Evolutionary conservation across 768 basidiomycete species (phyloP).

Genomic region (Mycena latifolia): DNA sequence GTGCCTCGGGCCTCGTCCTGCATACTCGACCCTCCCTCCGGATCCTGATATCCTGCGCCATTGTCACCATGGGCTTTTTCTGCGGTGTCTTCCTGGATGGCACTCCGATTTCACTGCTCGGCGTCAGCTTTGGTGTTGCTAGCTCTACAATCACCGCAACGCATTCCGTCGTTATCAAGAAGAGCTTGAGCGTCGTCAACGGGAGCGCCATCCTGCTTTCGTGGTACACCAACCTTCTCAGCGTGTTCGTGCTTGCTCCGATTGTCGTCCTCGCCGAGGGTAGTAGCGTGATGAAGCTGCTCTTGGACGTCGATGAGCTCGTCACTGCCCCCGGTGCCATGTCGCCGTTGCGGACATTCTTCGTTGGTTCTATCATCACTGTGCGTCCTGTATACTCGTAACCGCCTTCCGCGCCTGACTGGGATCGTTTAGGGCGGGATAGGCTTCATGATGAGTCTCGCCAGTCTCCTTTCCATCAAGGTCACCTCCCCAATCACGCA

Average conservation of each 20-base stretch:
- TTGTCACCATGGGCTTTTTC: conserved; percentile 96
- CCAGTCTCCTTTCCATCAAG: conserved; percentile 94
- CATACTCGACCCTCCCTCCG: conserved; percentile 80
- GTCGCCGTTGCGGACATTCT: conserved; percentile 70
- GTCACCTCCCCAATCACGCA: conserved; percentile 98
- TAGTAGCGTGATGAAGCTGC: conserved; percentile 68
- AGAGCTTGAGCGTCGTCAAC: conserved; percentile 80
- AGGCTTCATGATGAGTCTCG: conserved; percentile 96
- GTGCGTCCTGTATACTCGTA: conserved; percentile 53
- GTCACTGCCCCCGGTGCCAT: conserved; percentile 53
- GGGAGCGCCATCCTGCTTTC: conserved; percentile 88
- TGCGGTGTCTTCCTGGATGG: conserved; percentile 87
- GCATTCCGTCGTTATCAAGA: conserved; percentile 96
- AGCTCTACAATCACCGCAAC: conserved; percentile 89
- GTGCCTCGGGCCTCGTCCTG: conserved; percentile 85
- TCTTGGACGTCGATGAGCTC: conserved; percentile 61
- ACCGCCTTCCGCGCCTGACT: background rate
- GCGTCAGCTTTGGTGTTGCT: conserved; percentile 84
- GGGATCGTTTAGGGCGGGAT: conserved; percentile 70
- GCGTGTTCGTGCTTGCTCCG: conserved; percentile 79
- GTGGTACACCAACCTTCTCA: conserved; percentile 93
- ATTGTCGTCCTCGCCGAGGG: conserved; percentile 82
- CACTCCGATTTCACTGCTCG: conserved; percentile 67
- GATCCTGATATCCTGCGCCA: conserved; percentile 78
- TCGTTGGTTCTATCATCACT: conserved; percentile 85